A percentile compares a stretch with the other conserved stretches of the same genome.
Conservation (phyloP, 2,329 filamentous ascomycete genomes). For the Lizonia empirigonia region DNA sequence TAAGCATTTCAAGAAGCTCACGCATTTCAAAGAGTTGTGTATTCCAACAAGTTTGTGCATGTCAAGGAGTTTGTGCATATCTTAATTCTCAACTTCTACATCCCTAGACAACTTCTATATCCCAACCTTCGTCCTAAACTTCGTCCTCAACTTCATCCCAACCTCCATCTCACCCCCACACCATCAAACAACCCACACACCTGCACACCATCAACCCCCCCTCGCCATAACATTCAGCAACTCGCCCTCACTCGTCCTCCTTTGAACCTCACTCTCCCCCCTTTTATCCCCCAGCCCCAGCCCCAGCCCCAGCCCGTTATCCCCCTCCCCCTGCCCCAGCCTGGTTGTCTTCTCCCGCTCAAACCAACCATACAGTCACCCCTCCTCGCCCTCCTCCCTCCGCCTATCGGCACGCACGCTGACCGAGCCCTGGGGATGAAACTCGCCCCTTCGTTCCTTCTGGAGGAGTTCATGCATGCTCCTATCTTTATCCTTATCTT, state of each 20-base stretch:
- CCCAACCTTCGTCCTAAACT: too few relatives aligned
- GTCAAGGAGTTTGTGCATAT: too few relatives aligned
- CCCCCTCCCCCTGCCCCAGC: slow-evolving; percentile 4
- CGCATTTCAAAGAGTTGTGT: too few relatives aligned
- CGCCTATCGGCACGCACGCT: too few relatives aligned
- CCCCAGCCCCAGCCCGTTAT: slow-evolving; percentile 4
- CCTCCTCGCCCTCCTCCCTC: slow-evolving; percentile 35
- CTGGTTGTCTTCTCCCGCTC: slow-evolving; percentile 37
- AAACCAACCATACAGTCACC: slow-evolving; percentile 48
- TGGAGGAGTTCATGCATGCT: slow-evolving; percentile 20
- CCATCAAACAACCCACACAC: too few relatives aligned
- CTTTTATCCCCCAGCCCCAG: slow-evolving; percentile 2
- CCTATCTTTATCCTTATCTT: slow-evolving; percentile 25
- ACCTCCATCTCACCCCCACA: too few relatives aligned
- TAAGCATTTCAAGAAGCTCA: too few relatives aligned
- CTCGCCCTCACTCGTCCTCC: slow-evolving; percentile 42
- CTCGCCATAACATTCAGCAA: slow-evolving; percentile 19
- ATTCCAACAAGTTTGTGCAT: too few relatives aligned
- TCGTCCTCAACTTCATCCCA: too few relatives aligned
- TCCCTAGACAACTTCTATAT: too few relatives aligned
- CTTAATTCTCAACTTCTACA: too few relatives aligned
- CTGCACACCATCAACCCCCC: slow-evolving; percentile 1
- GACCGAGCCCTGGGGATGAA: too few relatives aligned
- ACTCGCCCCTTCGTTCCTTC: slow-evolving; percentile 12
- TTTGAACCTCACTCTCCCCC: slow-evolving; percentile 31